These are phyloP conservation scores for Macrolepiota albuminosa DNA, from an alignment of 768 basidiomycete genomes.

Conservation along the genomic window DNA sequence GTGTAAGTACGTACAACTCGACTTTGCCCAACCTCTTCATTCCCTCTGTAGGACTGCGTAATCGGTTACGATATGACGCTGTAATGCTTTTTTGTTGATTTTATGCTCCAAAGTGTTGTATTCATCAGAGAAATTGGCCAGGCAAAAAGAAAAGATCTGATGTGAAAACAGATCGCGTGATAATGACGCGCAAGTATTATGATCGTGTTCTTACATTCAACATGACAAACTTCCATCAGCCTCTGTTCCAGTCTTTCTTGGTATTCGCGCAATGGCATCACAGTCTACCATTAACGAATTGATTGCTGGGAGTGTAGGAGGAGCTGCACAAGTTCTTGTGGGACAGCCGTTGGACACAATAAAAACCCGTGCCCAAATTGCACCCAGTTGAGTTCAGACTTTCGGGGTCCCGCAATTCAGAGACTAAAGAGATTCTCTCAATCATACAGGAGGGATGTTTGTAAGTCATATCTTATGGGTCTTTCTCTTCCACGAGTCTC, in stretches of 20 bases:
- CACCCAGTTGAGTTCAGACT: constrained; percentile 55
- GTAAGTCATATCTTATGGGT: constrained; percentile 40
- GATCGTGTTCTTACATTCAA: background rate
- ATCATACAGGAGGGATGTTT: constrained; percentile 75
- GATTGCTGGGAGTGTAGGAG: constrained; percentile 83
- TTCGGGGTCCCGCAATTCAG: constrained; percentile 1
- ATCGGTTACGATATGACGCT: background rate
- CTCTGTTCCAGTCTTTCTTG: background rate
- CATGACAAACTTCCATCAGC: background rate
- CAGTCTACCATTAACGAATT: constrained; percentile 75
- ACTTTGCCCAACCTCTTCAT: background rate
- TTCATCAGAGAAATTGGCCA: background rate
- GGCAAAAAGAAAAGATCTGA: too few relatives aligned
- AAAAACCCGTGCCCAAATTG: constrained; percentile 86
- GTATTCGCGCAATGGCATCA: constrained; percentile 13
- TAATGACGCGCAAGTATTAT: constrained; percentile 1
- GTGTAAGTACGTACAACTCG: too few relatives aligned
- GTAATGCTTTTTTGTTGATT: background rate
- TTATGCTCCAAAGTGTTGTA: background rate
- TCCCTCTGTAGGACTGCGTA: background rate
- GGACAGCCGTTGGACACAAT: constrained; percentile 89
- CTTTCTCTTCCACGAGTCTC: background rate
- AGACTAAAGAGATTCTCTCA: background rate
- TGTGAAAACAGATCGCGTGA: constrained; percentile 10
- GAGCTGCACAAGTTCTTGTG: constrained; percentile 94